phyloP scores from a whole-genome alignment of 2,329 filamentous ascomycete species.

The Aspergillus ustus region DNA sequence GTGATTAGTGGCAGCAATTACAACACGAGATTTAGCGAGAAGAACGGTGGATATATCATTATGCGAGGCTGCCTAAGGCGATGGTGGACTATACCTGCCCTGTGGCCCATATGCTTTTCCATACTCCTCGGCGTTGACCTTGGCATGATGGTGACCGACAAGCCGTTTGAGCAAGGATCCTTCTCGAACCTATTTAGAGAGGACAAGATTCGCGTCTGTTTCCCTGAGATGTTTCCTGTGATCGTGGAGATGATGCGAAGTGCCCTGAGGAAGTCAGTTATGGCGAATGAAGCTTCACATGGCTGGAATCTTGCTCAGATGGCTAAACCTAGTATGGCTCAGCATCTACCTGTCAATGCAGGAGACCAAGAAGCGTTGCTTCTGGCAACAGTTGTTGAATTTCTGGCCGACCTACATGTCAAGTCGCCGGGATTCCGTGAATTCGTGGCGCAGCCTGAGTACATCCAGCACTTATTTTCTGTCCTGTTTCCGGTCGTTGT shows the following conservation, averaged over 20 bases:
- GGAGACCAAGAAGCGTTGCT: conserved; percentile 66
- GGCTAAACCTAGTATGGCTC: conserved; percentile 22
- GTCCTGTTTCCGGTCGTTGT: conserved; percentile 88
- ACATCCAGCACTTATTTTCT: conserved; percentile 76
- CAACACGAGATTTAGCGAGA: conserved; percentile 81
- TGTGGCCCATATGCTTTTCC: conserved; percentile 89
- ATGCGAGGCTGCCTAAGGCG: conserved; percentile 79
- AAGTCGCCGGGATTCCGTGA: conserved; percentile 79
- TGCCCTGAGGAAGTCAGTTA: conserved; percentile 69
- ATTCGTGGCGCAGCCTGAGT: conserved; percentile 78
- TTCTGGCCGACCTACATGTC: conserved; percentile 77
- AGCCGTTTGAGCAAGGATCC: conserved; percentile 73
- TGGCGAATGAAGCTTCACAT: conserved; percentile 59
- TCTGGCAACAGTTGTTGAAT: conserved; percentile 76
- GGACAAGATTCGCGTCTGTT: conserved; percentile 67
- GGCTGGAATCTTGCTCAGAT: conserved; percentile 8
- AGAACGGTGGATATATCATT: conserved; percentile 85
- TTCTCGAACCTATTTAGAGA: conserved; percentile 72
- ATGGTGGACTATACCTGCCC: conserved; percentile 83
- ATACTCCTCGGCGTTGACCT: conserved; percentile 87
- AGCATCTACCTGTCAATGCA: conserved; percentile 20
- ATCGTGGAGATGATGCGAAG: conserved; percentile 87
- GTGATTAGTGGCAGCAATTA: conserved; percentile 82
- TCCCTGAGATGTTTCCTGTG: conserved; percentile 78
- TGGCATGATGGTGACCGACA: conserved; percentile 72